Evolutionary conservation across 2,329 filamentous ascomycete genomes (phyloP).

Genomic region (Aspergillus sp.): DNA sequence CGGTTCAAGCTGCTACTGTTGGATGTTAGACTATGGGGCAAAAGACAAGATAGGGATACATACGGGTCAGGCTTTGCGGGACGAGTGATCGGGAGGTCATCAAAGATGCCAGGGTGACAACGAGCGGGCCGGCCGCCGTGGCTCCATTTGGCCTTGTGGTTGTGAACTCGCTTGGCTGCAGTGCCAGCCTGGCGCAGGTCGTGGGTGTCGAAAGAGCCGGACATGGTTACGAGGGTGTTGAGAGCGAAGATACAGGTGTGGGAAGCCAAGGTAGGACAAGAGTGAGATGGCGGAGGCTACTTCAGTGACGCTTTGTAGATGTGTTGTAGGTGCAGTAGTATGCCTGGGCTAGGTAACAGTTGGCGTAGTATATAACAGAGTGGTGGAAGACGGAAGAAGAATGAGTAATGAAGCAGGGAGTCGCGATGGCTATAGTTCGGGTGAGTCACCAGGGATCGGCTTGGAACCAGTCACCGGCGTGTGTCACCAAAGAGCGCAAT

Average conservation of each 20-base stretch:
- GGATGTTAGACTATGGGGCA: background rate
- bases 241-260: background rate
- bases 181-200: conserved; percentile 61
- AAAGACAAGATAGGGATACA: conserved; percentile 2
- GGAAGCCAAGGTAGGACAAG: background rate
- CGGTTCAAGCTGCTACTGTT: conserved; percentile 16
- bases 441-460: conserved; percentile 20
- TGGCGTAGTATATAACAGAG: background rate
- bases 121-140: conserved; percentile 34
- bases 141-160: conserved; percentile 48
- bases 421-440: conserved; percentile 15
- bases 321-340: background rate
- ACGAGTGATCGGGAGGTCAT: conserved; percentile 21
- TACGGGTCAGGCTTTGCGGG: conserved; percentile 29
- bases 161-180: conserved; percentile 49
- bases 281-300: background rate
- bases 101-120: conserved; percentile 4
- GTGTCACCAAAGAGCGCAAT: conserved; percentile 8
- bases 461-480: conserved; percentile 6
- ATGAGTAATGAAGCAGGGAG: conserved; percentile 9
- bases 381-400: conserved; percentile 4
- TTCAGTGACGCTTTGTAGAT: background rate
- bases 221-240: conserved; percentile 23
- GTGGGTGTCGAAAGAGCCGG: conserved; percentile 48
- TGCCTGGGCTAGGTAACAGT: conserved; percentile 12